Evolutionary conservation across 371 early-diverging fungal species (phyloP), one percentile per base, ranked within the genome.

Genomic region (Mortierella sp.): DNA sequence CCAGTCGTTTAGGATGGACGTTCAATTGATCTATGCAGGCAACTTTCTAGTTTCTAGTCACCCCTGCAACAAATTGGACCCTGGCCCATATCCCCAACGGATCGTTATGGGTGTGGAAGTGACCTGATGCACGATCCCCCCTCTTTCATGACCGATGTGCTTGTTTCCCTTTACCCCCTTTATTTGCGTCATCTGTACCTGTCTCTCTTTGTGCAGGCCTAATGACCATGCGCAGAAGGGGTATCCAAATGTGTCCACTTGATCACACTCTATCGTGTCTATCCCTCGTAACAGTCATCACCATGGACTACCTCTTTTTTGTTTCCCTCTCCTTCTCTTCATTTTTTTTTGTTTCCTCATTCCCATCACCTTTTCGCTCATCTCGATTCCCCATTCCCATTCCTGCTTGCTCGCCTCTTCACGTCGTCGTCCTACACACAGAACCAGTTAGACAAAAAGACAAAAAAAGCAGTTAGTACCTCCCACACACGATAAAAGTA

Each of bases 341-440:
- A 2, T 31, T 41, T 44, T 45, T 19, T 47, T 47, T 66, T 50
- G 40, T 50, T 50, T 58, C 48, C 48, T n/a, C 47, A 70, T 70
- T 45, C 70, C 55, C 29, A 58, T 70, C 22, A 14, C 71, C 43
- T 39, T 48, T 67, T 26, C 47, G 19, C 16, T 1, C 29, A 26
- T 43, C 65, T 55, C 31, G n/a, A 41, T 69, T 43, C 44, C 55
- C 61, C 70, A 75, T 75, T 75, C 75, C 75, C 68, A 71, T 71
- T 71, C 68, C 68, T 16, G 10, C 19, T 44, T 47, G 45, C 19
- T 63, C n/a, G n/a, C n/a, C n/a, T n/a, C 4, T n/a, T 37, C 37
- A 19, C 74, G 61, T 70, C 64, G 64, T 34, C 22, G 22, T 24
- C 64, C 43, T 48, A 66, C 50, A 14, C 16, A 43, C 14, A 43